Evolutionary conservation across 768 basidiomycete genomes (phyloP).

Genomic region (Amanita polypyramis): DNA sequence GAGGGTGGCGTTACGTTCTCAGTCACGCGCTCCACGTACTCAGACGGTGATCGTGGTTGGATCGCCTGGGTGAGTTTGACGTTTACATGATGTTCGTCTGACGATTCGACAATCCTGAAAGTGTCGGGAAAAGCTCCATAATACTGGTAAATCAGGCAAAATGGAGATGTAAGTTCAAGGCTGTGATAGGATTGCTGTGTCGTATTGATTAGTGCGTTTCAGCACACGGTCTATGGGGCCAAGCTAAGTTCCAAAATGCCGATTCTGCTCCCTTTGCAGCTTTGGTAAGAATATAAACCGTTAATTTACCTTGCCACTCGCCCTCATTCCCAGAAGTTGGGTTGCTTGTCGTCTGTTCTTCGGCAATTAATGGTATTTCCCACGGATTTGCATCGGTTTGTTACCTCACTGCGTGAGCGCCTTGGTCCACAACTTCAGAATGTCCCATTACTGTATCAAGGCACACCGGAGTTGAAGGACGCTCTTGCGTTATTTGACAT

Average conservation of each 20-base stretch:
- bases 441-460: conserved; percentile 59
- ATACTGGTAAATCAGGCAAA: conserved; percentile 60
- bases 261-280: conserved; percentile 64
- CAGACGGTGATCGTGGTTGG: conserved; percentile 56
- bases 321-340: conserved; percentile 28
- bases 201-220: background rate
- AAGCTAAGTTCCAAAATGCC: conserved; percentile 59
- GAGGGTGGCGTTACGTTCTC: conserved; percentile 30
- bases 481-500: conserved; percentile 49
- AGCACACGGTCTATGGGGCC: conserved; percentile 69
- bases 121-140: conserved; percentile 70
- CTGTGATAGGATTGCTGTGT: conserved; percentile 9
- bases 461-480: conserved; percentile 59
- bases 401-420: conserved; percentile 42
- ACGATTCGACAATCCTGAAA: conserved; percentile 11
- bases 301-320: conserved; percentile 2
- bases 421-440: conserved; percentile 65
- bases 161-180: conserved; percentile 45
- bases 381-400: conserved; percentile 59
- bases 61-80: conserved; percentile 42
- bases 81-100: background rate
- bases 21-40: conserved; percentile 35
- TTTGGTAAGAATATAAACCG: conserved; percentile 31
- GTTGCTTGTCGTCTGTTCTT: conserved; percentile 60
- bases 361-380: conserved; percentile 69